Percentiles rank a stretch among this genome's conserved stretches.
Evolutionary conservation across 2,329 filamentous ascomycete genomes (phyloP).

Genomic region (Fonsecaea nubica): DNA sequence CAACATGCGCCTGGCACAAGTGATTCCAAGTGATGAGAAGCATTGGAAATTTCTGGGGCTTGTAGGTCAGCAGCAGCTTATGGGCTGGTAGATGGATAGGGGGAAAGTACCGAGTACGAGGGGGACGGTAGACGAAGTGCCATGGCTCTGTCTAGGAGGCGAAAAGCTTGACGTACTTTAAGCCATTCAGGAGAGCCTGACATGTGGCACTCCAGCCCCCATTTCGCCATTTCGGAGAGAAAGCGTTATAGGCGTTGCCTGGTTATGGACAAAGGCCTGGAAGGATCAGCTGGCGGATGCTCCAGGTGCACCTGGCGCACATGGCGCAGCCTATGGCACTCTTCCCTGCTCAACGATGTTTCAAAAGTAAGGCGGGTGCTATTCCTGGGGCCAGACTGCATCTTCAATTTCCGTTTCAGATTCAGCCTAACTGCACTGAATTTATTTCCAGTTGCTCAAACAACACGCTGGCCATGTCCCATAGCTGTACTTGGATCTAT

Average conservation of each 20-base stretch:
- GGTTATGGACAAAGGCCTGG: conserved; percentile 12
- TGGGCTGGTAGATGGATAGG: neutral
- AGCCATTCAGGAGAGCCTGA: conserved; percentile 2
- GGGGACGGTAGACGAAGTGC: neutral
- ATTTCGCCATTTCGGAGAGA: conserved; percentile 1
- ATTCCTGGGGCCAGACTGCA: conserved; percentile 22
- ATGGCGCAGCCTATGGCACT: neutral
- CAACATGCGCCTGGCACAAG: neutral
- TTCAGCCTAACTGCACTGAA: conserved; percentile 7
- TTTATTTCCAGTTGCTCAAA: conserved; percentile 3
- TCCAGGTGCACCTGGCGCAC: neutral
- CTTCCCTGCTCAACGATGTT: conserved; percentile 11
- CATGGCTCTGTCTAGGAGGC: neutral
- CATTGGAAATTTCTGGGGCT: neutral
- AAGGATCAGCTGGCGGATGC: conserved; percentile 19
- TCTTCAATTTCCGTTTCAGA: conserved; percentile 27
- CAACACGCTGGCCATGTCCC: conserved; percentile 3
- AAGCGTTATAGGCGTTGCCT: neutral
- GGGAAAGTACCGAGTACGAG: neutral
- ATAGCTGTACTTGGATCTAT: conserved; percentile 2
- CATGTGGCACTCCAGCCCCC: conserved; percentile 1
- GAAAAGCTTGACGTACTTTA: neutral
- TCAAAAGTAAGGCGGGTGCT: conserved; percentile 14
- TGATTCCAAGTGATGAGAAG: neutral
- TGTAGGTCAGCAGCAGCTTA: neutral